Conservation (phyloP, 441 rosid species). For the Erodium moschatum region DNA sequence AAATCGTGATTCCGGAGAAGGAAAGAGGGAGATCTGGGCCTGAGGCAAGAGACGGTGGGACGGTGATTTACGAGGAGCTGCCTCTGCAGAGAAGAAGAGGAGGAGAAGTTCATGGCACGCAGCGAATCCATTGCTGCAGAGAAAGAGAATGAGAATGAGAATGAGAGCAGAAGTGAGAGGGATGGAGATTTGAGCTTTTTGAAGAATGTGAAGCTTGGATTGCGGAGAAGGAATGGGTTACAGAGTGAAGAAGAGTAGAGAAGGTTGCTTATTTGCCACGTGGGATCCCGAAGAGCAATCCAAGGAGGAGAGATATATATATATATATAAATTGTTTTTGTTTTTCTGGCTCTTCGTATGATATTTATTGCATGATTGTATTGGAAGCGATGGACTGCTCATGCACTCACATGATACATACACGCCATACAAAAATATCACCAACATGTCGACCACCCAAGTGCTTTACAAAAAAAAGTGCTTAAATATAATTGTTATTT, state of each 20-base stretch:
- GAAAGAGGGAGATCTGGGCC: background rate
- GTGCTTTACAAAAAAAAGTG: too few species aligned
- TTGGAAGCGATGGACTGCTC: background rate
- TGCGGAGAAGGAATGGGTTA: background rate
- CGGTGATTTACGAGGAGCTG: background rate
- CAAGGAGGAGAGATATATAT: too few species aligned
- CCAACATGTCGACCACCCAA: too few species aligned
- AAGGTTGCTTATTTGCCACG: background rate
- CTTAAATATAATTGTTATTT: too few species aligned
- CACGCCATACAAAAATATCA: too few species aligned
- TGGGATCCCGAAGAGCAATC: background rate
- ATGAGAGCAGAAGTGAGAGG: background rate
- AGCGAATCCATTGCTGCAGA: constrained; percentile 1
- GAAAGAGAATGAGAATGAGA: too few species aligned
- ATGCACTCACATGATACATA: background rate
- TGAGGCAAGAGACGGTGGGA: background rate
- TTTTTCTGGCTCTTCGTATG: background rate
- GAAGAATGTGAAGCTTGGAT: background rate
- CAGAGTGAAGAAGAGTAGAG: background rate
- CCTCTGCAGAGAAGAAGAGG: background rate
- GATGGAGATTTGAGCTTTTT: background rate
- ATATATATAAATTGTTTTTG: too few species aligned
- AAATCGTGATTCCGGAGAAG: background rate
- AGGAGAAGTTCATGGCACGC: background rate
- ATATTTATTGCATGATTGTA: constrained; percentile 4